Evolutionary conservation across 1,139 yeast genomes (phyloP), one percentile per base, ranked within the genome.

Genomic region (Waltiozyma sp.): DNA sequence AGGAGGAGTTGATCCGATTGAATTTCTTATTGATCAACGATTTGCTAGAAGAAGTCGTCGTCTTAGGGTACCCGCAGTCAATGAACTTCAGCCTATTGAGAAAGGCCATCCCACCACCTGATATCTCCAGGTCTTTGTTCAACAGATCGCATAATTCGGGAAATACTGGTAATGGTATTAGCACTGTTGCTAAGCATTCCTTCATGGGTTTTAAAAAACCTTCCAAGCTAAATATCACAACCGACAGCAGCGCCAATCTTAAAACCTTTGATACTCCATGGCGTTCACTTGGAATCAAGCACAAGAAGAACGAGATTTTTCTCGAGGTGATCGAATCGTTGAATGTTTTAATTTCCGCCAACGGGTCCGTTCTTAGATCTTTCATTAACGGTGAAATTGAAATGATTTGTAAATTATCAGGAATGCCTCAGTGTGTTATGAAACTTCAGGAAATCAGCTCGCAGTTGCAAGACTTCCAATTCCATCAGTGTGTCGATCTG

Each of bases 401-500:
- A 46, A 72, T 87, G 72, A 79, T 80, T 46, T 70, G 91, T 0
- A 87, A 79, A 42, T 63, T 89, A 23, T 73, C 86, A 1, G 96
- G 96, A 1, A 76, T 74, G 73, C 88, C 88, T 0, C 64, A 68
- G 16, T 81, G 88, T 53, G 86, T 78, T 19, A 61, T 69, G 1
- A 36, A 19, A 15, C 13, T 36, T 11, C 38, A 36, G 13, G 38
- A 36, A 14, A 13, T 19, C n/a, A 11, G 8, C 18, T 5, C 4
- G 4, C 24, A 14, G 13, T 62, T 87, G 14, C 86, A 81, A 52
- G 95, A 87, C 59, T 80, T 87, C 54, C 87, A 84, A 52, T 85
- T 89, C 62, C 97, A 91, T 61, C 93, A 86, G 54, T 83, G 95
- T 61, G 95, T 86, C 33, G 73, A 82, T 44, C 65, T 85, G 41